Base-by-base conservation (phyloP, 305 asterid genomes). In the Rubia peregrina region DNA sequence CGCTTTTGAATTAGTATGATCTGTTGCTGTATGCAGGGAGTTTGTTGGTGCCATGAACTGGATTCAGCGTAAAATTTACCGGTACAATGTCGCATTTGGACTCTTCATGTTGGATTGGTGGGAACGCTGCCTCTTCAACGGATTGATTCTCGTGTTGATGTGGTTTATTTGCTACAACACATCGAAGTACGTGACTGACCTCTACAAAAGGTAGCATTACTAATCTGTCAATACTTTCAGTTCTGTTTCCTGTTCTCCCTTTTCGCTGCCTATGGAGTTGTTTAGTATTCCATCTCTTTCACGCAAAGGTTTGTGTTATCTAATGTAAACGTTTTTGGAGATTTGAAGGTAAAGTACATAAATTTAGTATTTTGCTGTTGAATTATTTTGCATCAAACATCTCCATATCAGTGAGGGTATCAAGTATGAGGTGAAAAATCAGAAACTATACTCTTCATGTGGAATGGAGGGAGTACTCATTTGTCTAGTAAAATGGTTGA, bases 41-140 rank as follows among this genome's bases (percentile, higher is more conserved):
- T 38, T 64, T 40, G 30, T 49, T 36, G 19, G 46, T 41, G 67
- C 67, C 46, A 91, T 90, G 96, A 88, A 90, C 71, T 88, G 90
- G 90, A 64, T 92, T 75, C 96, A 88, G 71, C 90, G 92, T 71
- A 92, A 92, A 80, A 87, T 88, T 61, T 87, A 85, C 75, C 95
- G 88, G 1, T 92, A 92, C 89, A 90, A 92, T 60, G 96, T 90
- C 22, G 90, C 98, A 26, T 90, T 90, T 43, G 98, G 98, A 41
- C 94, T 92, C 61, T 92, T 87, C 73, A 90, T 90, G 98, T 75
- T 92, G 71, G 96, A 92, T 74, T 90, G 96, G 96, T 92, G 98
- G 96, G 98, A 92, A 81, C 92, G 92, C 7, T 90, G 75, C 48
- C 95, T 92, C 70, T 85, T 90, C 88, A 92, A 51, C 57, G 22